Percentiles rank a stretch among this genome's conserved stretches.
phyloP scores from a whole-genome alignment of 805 yeast genomes.

The Wickerhamiella azyma region DNA sequence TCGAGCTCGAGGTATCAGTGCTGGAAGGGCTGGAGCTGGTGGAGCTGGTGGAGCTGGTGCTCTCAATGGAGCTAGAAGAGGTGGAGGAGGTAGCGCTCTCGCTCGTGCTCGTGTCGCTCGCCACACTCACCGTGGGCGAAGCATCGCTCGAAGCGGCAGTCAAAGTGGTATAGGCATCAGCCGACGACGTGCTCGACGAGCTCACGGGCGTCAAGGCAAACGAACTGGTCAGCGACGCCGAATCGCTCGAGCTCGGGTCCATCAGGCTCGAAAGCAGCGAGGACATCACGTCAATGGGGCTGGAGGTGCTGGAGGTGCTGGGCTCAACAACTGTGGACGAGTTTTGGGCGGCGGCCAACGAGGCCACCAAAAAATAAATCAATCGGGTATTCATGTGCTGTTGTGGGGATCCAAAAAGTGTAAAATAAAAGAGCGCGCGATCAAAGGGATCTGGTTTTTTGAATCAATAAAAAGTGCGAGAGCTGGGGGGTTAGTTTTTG shows the following conservation, averaged over 20 bases:
- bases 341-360: constrained; percentile 6
- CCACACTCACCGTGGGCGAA: neutral
- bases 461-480: neutral
- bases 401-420: neutral
- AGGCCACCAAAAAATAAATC: neutral
- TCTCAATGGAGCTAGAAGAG: neutral
- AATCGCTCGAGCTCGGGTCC: neutral
- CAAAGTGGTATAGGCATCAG: neutral
- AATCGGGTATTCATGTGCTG: constrained; percentile 1
- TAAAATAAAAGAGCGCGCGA: constrained; percentile 6
- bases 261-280: neutral
- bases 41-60: neutral
- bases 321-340: neutral
- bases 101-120: neutral
- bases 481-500: neutral
- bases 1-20: no score
- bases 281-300: neutral
- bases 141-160: neutral
- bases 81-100: neutral
- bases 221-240: neutral
- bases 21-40: no score
- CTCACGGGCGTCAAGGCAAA: constrained; percentile 2
- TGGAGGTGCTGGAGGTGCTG: neutral
- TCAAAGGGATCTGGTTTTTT: constrained; percentile 1
- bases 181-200: neutral